Evolutionary conservation across 805 yeast genomes (phyloP).

Genomic region (Candida pini): DNA sequence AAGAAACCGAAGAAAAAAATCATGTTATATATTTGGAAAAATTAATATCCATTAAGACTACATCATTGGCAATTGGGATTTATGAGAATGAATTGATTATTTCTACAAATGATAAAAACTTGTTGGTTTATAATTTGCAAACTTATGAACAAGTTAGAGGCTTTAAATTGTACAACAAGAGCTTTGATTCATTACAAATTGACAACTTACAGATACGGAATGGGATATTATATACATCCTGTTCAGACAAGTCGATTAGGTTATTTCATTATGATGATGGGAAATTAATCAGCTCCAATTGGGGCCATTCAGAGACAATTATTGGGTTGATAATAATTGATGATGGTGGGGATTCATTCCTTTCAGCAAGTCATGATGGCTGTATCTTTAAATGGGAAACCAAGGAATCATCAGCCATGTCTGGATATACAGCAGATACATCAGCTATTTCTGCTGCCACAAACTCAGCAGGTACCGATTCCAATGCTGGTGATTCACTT

Average conservation of each 20-base stretch:
- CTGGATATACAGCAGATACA: too few relatives aligned
- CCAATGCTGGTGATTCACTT: too few relatives aligned
- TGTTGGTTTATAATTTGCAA: conserved; percentile 32
- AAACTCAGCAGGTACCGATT: too few relatives aligned
- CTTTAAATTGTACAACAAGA: conserved; percentile 37
- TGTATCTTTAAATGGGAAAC: conserved; percentile 47
- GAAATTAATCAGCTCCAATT: conserved; percentile 41
- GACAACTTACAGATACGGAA: conserved; percentile 36
- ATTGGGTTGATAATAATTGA: conserved; percentile 32
- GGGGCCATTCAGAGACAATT: conserved; percentile 58
- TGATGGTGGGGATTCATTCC: conserved; percentile 15
- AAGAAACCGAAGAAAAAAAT: conserved; percentile 14
- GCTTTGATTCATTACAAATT: conserved; percentile 37
- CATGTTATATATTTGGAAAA: conserved; percentile 34
- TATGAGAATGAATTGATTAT: conserved; percentile 38
- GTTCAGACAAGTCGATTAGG: conserved; percentile 55
- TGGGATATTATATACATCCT: conserved; percentile 33
- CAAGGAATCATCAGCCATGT: conserved; percentile 1
- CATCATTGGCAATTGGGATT: conserved; percentile 41
- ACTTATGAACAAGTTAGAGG: conserved; percentile 32
- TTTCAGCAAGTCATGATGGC: conserved; percentile 48
- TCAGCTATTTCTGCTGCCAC: conserved; percentile 5
- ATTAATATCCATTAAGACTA: conserved; percentile 42
- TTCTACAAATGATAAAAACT: conserved; percentile 46
- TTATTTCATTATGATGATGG: conserved; percentile 42